Base-by-base conservation (phyloP, 2,329 filamentous ascomycete species). In the Cladophialophora chaetospira region DNA sequence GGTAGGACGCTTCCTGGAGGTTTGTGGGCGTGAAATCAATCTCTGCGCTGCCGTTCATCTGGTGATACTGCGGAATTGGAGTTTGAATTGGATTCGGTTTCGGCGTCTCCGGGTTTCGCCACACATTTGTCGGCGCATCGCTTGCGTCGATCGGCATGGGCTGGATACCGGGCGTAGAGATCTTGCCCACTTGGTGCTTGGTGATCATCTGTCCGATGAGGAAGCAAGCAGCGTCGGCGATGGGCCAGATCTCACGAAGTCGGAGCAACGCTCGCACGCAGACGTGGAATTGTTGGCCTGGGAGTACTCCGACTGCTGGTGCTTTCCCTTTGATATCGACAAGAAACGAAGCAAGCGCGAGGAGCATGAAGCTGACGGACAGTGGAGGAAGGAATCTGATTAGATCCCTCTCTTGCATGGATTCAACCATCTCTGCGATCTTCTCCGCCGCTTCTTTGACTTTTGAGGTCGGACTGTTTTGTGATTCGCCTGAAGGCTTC, bases 191-290 rank as follows among this genome's bases (percentile, higher is more conserved):
- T 40, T 57, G 57, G 45, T 50, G 47, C 28, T 57, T 62, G 23
- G 53, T 53, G 28, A 62, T 62, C 60, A 62, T 62, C 31, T 60
- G 60, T 29, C 57, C 60, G 23, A 62, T 53, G 48, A 62, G 31
- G 26, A 57, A 57, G 28, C 50, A 62, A 2, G 60, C 60, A 8
- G 60, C 58, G 23, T 62, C 60, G 19, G 60, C 60, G 36, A 62
- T 62, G 10, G 60, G 60, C 60, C 60, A 62, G 31, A 57, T 62
- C n/a, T 62, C 60, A 6, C 57, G 44, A 13, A 62, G 36, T 2
- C 47, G 46, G 50, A 59, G 28, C 13, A 62, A 31, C 13, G 60
- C 50, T 46, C 60, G 49, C 28, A 62, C 31, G 49, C 60, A 62
- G 19, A 54, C 42, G 31, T 62, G 60, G 43, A 62, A 57, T 11